Conservation (phyloP, 2,329 filamentous ascomycete genomes). For the Xylariaceae sp. region DNA sequence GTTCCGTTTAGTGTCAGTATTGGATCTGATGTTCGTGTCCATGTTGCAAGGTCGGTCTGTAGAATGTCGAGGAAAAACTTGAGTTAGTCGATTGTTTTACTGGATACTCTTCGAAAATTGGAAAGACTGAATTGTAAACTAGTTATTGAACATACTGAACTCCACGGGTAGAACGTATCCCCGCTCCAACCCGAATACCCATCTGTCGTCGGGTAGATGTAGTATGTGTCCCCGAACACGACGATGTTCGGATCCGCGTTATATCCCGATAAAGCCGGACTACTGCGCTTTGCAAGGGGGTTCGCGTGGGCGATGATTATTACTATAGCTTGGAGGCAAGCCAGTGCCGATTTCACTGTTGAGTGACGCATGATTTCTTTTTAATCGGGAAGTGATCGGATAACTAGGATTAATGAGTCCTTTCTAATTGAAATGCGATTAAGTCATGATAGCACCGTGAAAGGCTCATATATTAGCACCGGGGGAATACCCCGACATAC, state of each 20-base stretch:
- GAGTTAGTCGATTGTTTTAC: background rate
- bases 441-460: no score
- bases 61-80: background rate
- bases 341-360: no score
- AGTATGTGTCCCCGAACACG: constrained; percentile 41
- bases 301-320: no score
- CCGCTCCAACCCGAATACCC: constrained; percentile 43
- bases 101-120: no score
- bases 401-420: no score
- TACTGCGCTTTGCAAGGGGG: constrained; percentile 26
- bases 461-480: no score
- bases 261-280: constrained; percentile 36
- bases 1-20: constrained; percentile 44
- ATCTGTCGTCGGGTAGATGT: constrained; percentile 46
- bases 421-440: no score
- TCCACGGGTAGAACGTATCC: constrained; percentile 46
- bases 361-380: no score
- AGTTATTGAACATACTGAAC: no score
- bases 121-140: constrained; percentile 1
- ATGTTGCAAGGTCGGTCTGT: constrained; percentile 36
- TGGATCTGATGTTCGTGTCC: constrained; percentile 38
- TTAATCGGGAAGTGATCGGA: no score
- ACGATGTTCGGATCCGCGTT: constrained; percentile 47
- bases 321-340: no score
- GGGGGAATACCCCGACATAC: no score